Evolutionary conservation across 2,329 filamentous ascomycete species (phyloP), one percentile per base, ranked within the genome.

Genomic region (Fusarium mundagurra): DNA sequence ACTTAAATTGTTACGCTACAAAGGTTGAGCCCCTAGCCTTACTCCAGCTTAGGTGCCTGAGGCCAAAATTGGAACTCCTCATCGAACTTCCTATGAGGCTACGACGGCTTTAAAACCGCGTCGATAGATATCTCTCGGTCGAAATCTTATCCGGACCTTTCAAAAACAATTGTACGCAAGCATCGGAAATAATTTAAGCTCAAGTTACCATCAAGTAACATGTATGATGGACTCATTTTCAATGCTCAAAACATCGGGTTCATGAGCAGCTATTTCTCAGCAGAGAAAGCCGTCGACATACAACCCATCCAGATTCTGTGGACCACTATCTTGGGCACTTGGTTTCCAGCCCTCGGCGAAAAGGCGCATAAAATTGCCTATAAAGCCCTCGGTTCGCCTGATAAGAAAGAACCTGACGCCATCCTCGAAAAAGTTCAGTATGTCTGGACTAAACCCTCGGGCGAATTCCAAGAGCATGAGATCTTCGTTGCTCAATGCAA

Each of bases 1-100:
- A 11, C 36, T 2, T 10, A 6, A 38, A 1, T 20, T 20, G 18
- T 3, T 38, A 38, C 1, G 36, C 2, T 1, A 20, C 18, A 20
- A 20, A 38, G 18, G 18, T 38, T 38, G 36, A 38, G 17, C 36
- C 17, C 17, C 8, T 11, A 5, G 18, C 4, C 6, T 20, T 38
- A 20, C 36, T 20, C 9, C 33, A 18, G 31, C 31, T 31, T 13
- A 16, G 36, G 36, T 38, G 18, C 18, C 36, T 11, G 36, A 38
- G 36, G 5, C 36, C 20, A 3, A 20, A 38, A 38, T 38, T 38
- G 17, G 4, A 10, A 18, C 36, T 9, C 17, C 9, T 38, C 9
- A 38, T 36, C 5, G 34, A 36, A 36, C 34, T 18, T 36, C 34
- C 34, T 36, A 18, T 3, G 34, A 36, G 34, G 34, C 16, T 36